Base-by-base conservation (phyloP, 306 rosid species). In the Comarum palustre region DNA sequence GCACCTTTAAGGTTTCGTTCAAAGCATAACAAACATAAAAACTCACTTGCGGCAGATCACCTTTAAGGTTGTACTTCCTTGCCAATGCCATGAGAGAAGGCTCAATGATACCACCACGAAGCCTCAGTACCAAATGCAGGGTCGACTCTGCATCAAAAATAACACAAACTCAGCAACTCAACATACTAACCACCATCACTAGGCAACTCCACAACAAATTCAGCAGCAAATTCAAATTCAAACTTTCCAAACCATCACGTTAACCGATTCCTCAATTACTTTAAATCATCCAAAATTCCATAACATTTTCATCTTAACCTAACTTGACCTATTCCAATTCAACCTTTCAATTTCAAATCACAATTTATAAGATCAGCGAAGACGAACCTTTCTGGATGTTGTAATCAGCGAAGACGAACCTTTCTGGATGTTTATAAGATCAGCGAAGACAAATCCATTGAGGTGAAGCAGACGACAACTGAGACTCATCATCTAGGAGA, bases 51-150 rank as follows among this genome's bases (percentile, higher is more conserved):
- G 97, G 83, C 98, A 94, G 63, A 94, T 94, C 75, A 66, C 91
- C 87, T 94, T 76, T 94, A n/a, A n/a, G 98, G 64, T 94, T 94
- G 48, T 91, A 94, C 31, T 94, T 94, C 86, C 98, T 85, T 55
- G 98, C 98, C 91, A 94, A 82, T 13, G 97, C 97, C 98, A 94
- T 94, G 82, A 94, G 72, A 60, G 98, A 94, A 1, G 98, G 98
- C 89, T 94, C 97, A 50, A 94, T 94, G 48, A 94, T 94, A 5
- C 98, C 98, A 84, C 98, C 97, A 66, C 98, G 96, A 60, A 94
- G 98, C 97, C 98, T 94, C 81, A 94, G 81, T 75, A 94, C 98
- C 85, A 94, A 89, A 78, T 94, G 98, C 77, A 94, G 73, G 12
- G 98, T 94, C n/a, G 98, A 94, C 73, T 94, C 98, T 94, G 79